Percentiles rank a stretch among this genome's conserved stretches.
These are phyloP conservation scores for Cyclotella kingstonii DNA, from an alignment of 108 stramenopile genomes.

Conservation along the genomic window DNA sequence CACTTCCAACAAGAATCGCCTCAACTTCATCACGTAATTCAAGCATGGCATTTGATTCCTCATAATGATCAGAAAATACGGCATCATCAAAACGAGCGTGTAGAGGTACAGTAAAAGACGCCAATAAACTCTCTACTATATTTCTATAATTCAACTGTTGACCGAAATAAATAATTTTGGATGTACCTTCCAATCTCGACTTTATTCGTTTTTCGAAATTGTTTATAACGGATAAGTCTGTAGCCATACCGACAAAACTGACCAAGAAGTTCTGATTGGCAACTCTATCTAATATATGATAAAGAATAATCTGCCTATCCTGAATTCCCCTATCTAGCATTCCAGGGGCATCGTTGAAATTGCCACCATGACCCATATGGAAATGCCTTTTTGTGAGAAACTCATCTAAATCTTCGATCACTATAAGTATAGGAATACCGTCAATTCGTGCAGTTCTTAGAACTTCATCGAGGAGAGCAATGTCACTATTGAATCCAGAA, in stretches of 20 bases:
- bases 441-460: slow-evolving; percentile 68
- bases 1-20: slow-evolving; percentile 20
- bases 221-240: slow-evolving; percentile 41
- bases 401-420: slow-evolving; percentile 74
- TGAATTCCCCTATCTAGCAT: slow-evolving; percentile 14
- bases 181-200: slow-evolving; percentile 76
- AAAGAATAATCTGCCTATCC: slow-evolving; percentile 74
- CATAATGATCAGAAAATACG: neutral
- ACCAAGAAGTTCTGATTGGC: slow-evolving; percentile 65
- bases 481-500: slow-evolving; percentile 66
- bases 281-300: slow-evolving; percentile 84
- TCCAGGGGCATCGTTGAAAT: neutral
- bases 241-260: slow-evolving; percentile 68
- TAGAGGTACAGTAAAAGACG: too few relatives aligned
- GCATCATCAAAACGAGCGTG: too few relatives aligned
- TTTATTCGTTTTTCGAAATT: slow-evolving; percentile 78
- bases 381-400: slow-evolving; percentile 38
- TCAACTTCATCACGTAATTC: slow-evolving; percentile 33
- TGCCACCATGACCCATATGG: neutral
- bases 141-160: slow-evolving; percentile 34
- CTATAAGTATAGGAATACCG: slow-evolving; percentile 72
- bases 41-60: slow-evolving; percentile 21
- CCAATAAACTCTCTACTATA: slow-evolving; percentile 48
- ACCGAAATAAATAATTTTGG: slow-evolving; percentile 63
- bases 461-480: slow-evolving; percentile 68